Conservation (phyloP, 2,329 filamentous ascomycete species). For the Kalmusia sp. region DNA sequence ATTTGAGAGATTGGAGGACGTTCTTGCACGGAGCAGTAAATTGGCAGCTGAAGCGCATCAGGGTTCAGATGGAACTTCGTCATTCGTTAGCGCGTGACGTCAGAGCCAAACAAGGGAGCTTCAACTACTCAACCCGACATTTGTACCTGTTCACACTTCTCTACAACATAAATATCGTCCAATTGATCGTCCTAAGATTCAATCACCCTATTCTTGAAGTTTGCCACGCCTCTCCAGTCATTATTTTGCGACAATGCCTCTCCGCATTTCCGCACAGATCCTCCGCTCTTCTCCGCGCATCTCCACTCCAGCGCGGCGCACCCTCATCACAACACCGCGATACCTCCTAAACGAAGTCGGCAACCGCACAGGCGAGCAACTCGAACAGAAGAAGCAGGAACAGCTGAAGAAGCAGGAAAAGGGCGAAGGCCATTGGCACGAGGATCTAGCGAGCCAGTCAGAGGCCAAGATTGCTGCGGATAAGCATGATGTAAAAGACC, state of each 20-base stretch:
- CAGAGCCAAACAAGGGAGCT: neutral
- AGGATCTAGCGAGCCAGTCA: conserved; percentile 50
- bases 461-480: conserved; percentile 54
- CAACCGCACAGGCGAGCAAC: conserved; percentile 45
- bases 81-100: neutral
- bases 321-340: conserved; percentile 39
- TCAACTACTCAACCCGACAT: neutral
- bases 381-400: conserved; percentile 54
- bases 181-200: neutral
- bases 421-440: conserved; percentile 52
- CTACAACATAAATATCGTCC: neutral
- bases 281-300: conserved; percentile 1
- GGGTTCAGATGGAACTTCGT: no score
- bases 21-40: no score
- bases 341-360: conserved; percentile 51
- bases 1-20: no score
- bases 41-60: no score
- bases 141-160: neutral
- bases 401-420: conserved; percentile 52
- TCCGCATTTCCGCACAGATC: conserved; percentile 12
- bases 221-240: no score
- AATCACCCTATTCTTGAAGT: neutral
- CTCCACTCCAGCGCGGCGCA: conserved; percentile 20
- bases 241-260: conserved; percentile 9
- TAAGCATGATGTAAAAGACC: conserved; percentile 50